These are phyloP conservation scores for Hypoxylon sp. DNA, from an alignment of 2,329 filamentous ascomycete species.

Conservation along the genomic window DNA sequence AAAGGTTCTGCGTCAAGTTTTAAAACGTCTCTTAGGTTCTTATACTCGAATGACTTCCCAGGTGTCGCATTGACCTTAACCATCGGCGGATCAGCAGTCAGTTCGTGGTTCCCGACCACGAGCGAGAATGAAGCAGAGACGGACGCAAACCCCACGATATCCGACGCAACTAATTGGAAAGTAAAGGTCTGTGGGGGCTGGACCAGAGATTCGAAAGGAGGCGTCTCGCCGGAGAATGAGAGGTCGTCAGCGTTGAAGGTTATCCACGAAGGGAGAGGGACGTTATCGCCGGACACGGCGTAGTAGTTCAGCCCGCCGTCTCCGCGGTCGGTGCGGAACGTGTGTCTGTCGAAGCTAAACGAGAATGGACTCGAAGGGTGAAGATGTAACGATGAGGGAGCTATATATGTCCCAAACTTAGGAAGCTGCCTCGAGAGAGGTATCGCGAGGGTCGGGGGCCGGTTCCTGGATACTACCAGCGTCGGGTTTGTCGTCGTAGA, in stretches of 20 bases:
- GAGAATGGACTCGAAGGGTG: slow-evolving; percentile 68
- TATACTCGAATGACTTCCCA: slow-evolving; percentile 67
- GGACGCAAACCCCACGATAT: slow-evolving; percentile 83
- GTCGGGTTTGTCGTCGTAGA: slow-evolving; percentile 76
- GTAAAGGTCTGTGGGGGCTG: slow-evolving; percentile 80
- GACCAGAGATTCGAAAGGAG: slow-evolving; percentile 72
- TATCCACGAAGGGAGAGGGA: slow-evolving; percentile 89
- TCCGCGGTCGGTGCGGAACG: slow-evolving; percentile 71
- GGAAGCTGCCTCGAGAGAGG: slow-evolving; percentile 72
- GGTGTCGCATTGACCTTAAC: slow-evolving; percentile 71
- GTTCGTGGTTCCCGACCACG: slow-evolving; percentile 77
- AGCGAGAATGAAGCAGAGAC: slow-evolving; percentile 77
- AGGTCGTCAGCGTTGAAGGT: slow-evolving; percentile 76
- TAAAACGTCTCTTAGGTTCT: slow-evolving; percentile 66
- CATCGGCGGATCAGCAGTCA: slow-evolving; percentile 73
- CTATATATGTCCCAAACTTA: slow-evolving; percentile 71
- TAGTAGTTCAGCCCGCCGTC: slow-evolving; percentile 75
- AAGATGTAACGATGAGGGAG: slow-evolving; percentile 71
- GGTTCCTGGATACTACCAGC: slow-evolving; percentile 75
- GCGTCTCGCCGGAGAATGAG: slow-evolving; percentile 79
- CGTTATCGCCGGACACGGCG: slow-evolving; percentile 80
- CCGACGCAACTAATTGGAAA: slow-evolving; percentile 82
- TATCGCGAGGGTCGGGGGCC: slow-evolving; percentile 67
- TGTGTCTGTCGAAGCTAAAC: slow-evolving; percentile 69
- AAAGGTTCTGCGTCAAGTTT: slow-evolving; percentile 71